Evolutionary conservation across 768 basidiomycete genomes (phyloP).

Genomic region (Phlebiopsis gigantea): DNA sequence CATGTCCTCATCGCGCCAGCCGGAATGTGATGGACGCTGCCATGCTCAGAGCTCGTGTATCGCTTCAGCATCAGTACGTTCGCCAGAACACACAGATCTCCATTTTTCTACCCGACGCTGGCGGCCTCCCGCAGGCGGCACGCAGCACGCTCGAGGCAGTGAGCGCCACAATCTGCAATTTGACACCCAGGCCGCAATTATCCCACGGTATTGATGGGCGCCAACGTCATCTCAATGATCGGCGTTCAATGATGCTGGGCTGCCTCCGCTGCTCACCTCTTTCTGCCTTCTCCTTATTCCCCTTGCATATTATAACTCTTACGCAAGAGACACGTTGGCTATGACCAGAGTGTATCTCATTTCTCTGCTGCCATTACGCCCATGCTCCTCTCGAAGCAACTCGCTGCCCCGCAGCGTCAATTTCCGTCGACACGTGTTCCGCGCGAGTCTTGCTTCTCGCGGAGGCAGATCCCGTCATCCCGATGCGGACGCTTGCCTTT

Average conservation of each 20-base stretch:
- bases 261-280: not conserved
- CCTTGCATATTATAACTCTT: not conserved
- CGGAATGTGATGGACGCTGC: not conserved
- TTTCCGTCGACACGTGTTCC: slow-evolving; percentile 12
- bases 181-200: not conserved
- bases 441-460: slow-evolving; percentile 13
- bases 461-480: slow-evolving; percentile 14
- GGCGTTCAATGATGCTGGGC: not conserved
- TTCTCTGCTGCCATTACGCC: not conserved
- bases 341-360: not conserved
- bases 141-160: not conserved
- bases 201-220: slow-evolving; percentile 8
- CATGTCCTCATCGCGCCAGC: slow-evolving; percentile 1
- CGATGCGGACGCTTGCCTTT: slow-evolving; percentile 9
- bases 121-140: not conserved
- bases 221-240: not conserved
- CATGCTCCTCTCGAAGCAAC: no score
- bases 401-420: slow-evolving; percentile 6
- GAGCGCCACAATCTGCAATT: not conserved
- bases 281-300: not conserved
- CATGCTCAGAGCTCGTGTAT: slow-evolving; percentile 22
- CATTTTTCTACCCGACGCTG: slow-evolving; percentile 5
- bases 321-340: not conserved
- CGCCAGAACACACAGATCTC: not conserved
- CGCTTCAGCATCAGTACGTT: slow-evolving; percentile 9